Percentiles rank a stretch among this genome's conserved stretches.
phyloP scores from a whole-genome alignment of 805 yeast species.

The Metschnikowia similis region DNA sequence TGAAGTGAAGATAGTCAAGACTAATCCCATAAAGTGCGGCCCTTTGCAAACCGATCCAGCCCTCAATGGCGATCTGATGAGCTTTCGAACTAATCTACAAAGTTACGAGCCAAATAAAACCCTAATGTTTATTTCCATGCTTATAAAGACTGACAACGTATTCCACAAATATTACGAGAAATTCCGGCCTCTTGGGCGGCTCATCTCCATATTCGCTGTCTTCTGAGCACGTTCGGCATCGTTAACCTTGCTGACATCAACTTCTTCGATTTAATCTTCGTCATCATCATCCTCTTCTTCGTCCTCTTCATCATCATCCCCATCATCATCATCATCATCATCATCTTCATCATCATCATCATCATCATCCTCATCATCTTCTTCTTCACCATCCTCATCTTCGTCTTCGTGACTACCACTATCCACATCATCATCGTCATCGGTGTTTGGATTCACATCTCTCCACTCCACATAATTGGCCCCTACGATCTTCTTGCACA shows the following conservation, averaged over 20 bases:
- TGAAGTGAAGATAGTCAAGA: background rate
- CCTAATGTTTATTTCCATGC: slow-evolving; percentile 8
- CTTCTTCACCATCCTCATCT: slow-evolving; percentile 17
- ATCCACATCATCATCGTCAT: slow-evolving; percentile 56
- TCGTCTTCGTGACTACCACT: slow-evolving; percentile 27
- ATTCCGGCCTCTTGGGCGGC: slow-evolving; percentile 4
- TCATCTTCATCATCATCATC: slow-evolving; percentile 15
- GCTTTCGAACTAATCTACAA: slow-evolving; percentile 13
- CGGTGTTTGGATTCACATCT: slow-evolving; percentile 45
- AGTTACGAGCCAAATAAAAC: slow-evolving; percentile 13
- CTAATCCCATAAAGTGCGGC: slow-evolving; percentile 4
- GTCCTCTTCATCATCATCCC: slow-evolving; percentile 16
- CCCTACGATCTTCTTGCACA: slow-evolving; percentile 51
- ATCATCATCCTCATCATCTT: slow-evolving; percentile 14
- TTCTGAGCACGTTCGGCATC: slow-evolving; percentile 4
- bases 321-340: slow-evolving; percentile 20
- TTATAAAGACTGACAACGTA: slow-evolving; percentile 11
- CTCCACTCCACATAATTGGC: slow-evolving; percentile 70
- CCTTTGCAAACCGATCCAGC: slow-evolving; percentile 13
- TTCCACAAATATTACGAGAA: slow-evolving; percentile 1
- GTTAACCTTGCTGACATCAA: slow-evolving; percentile 5
- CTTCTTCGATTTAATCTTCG: slow-evolving; percentile 9
- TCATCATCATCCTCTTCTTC: slow-evolving; percentile 15
- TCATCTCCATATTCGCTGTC: slow-evolving; percentile 13
- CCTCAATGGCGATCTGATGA: slow-evolving; percentile 14